Evolutionary conservation across 768 basidiomycete species (phyloP), one percentile per base, ranked within the genome.

Genomic region (Exsudoporus frostii): DNA sequence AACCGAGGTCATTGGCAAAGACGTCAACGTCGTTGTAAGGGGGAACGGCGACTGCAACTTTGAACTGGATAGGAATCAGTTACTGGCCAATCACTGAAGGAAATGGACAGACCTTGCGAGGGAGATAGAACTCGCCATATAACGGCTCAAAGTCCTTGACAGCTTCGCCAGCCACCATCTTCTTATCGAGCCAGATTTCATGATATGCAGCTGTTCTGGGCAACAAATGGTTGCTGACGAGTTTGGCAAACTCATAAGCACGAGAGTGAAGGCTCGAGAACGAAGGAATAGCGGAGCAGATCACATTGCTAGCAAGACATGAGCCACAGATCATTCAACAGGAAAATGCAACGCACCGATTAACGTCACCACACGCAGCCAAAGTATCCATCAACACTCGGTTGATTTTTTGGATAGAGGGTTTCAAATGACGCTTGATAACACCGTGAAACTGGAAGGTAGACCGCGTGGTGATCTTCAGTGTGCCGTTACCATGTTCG

Each of bases 391-490:
- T 77, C 60, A 98, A 66, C 22, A 80, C 85, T 46, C 85, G 79
- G 74, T 99, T 99, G 70, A 98, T 98, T 50, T 85, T 92, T 74
- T 97, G 95, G 58, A 99, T 98, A 17, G 94, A 90, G 29, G 90
- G 86, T 74, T 98, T 98, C 70, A 99, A 73, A 69, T 99, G 93
- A 57, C 81, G 81, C 78, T 99, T 99, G 76, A 99, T 92, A 62
- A 99, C 91, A 51, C 97, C 97, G 71, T 99, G 97, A 80, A 97
- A 98, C 73, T 99, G 97, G 87, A 98, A 99, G 10, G 97, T 99
- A 70, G 93, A 85, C 56, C 97, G 81, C 32, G 97, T 99, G 43
- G 97, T 99, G 59, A 99, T 86, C 78, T 99, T 99, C 76, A 98
- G 89, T 6, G 95, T 92, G 42, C 89, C 85, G 55, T 84, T 89